Evolutionary conservation across 257 asterid genomes (phyloP), one percentile per base, ranked within the genome.

Genomic region (Solanum dulcamara): DNA sequence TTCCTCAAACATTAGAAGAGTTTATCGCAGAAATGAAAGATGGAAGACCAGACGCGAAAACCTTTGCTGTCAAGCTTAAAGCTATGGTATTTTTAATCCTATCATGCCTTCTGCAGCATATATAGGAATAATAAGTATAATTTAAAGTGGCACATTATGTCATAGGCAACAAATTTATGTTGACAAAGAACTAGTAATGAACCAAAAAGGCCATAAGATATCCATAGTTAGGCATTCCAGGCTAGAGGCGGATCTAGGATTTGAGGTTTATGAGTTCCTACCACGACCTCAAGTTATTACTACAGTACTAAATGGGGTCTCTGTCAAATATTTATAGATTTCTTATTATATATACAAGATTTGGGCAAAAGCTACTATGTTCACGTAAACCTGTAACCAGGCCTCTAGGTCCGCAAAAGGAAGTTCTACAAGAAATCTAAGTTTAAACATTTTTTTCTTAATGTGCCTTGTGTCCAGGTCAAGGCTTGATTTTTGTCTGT

Each of bases 11-110:
- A 1, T 85, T 94, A 70, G 88, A 93, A 67, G 98, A 93, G 8
- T 94, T 94, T 77, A 81, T 94, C 50, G 89, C 95, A 77, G 91
- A 91, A 83, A 90, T 91, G 88, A 93, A 87, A 87, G 88, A 86
- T 9, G 92, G 89, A 85, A 67, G 57, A 35, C 93, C 94, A 13
- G 96, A 94, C 81, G 98, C 97, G 28, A 92, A 91, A 89, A 89
- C 95, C 72, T 94, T 94, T 80, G 98, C 98, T 40, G 66, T 90
- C 92, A 93, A 91, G 88, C 97, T 94, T 86, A 93, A 89, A 89
- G 84, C 96, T 71, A 93, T 96, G 99, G 99, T 96, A 93, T 17
- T 15, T 40, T 13, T 85, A 4, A 26, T 37, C 71, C 60, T 82
- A 26, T 82, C 55, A 15, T 32, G 26, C 42, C 40, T 37, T 48